Base-by-base conservation (phyloP, 352 stramenopile genomes). In the Phytophthora syringae region DNA sequence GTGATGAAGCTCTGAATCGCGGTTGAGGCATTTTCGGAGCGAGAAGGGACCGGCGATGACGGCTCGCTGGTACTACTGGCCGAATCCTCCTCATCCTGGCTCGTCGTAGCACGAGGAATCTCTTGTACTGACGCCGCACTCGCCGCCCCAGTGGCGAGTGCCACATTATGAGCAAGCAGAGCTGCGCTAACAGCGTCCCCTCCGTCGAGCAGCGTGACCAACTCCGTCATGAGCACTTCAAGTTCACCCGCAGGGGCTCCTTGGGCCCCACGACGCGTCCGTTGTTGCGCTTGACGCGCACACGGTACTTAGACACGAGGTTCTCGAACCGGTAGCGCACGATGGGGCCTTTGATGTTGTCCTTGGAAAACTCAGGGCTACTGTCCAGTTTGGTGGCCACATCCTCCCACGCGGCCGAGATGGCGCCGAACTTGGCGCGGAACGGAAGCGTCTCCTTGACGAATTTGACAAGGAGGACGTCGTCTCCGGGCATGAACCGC, bases 261-360 rank as follows among this genome's bases (percentile, higher is more conserved):
- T 74, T 72, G 1, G 52, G 15, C 10, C 64, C 64, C 5, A 74
- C 70, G 27, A 77, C 64, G 6, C 56, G 60, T 42, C 70, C 70
- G 22, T 66, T 74, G 51, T 77, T 74, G 20, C 39, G 59, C 45
- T 74, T 77, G 27, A 74, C 54, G 20, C 70, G 64, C 39, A 72
- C 64, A 36, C 70, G 70, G 51, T 77, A 71, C 52, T 77, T 77
- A 25, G 48, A 30, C 32, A 74, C 60, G 0, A 77, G 36, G 24
- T 77, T 77, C 34, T 77, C 64, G 39, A 77, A 77, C 22, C 70
- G 70, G 42, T 77, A 77, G 45, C 70, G 70, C 34, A 77, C 70
- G 9, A 74, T 74, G 1, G 64, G 63, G 18, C 70, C 70, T 28
- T 77, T 74, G 18, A 77, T 60, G 34, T 52, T 59, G 59, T 74